These are phyloP conservation scores for Psidium friedrichsthalianum DNA, from an alignment of 345 rosid species.

Conservation along the genomic window DNA sequence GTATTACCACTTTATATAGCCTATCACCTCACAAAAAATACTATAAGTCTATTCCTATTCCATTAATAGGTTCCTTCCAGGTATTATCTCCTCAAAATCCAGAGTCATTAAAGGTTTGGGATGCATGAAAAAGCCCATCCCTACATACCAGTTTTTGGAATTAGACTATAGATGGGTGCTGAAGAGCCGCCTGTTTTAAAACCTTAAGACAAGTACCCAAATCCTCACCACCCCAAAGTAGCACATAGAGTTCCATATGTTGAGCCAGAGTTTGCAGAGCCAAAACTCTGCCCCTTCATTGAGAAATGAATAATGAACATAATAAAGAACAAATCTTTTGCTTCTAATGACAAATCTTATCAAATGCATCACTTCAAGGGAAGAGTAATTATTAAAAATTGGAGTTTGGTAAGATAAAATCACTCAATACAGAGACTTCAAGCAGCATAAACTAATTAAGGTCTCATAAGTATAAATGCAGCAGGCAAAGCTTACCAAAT, in stretches of 20 bases:
- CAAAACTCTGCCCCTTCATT: not conserved
- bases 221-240: not conserved
- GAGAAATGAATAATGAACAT: not conserved
- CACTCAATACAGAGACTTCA: not conserved
- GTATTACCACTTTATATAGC: not conserved
- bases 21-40: not conserved
- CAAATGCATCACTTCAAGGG: not conserved
- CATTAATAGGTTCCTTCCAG: not conserved
- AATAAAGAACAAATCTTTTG: not conserved
- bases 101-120: not conserved
- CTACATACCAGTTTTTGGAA: not conserved
- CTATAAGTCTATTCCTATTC: not conserved
- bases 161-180: not conserved
- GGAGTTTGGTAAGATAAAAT: not conserved
- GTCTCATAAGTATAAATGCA: not conserved
- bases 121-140: not conserved
- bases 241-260: not conserved
- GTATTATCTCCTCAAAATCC: not conserved
- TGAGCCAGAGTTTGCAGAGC: not conserved
- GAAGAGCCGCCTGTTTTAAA: not conserved
- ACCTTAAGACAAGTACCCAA: not conserved
- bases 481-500: not conserved
- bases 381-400: not conserved
- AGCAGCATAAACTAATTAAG: not conserved
- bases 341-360: not conserved